Base-by-base conservation (phyloP, 331 rosid genomes). In the Saraca asoca region DNA sequence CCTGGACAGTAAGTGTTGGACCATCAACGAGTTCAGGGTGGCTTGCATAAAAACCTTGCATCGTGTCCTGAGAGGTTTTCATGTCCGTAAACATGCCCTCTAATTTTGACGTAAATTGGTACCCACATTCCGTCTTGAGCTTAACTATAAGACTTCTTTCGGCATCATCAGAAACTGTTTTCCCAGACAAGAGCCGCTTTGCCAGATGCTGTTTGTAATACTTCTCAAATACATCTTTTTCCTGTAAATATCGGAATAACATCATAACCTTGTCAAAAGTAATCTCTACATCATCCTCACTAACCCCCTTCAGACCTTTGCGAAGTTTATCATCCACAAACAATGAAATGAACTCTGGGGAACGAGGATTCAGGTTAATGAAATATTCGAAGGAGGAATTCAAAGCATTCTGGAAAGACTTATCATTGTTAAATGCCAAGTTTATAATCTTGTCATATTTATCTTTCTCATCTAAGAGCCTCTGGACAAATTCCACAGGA, bases 71-170 rank as follows among this genome's bases (percentile, higher is more conserved):
- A n/a, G 91, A 83, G 3, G 95, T 88, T 68, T 83, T 88, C 95
- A 88, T 81, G 73, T 88, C 95, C 33, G 87, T 85, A 69, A 88
- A 88, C 95, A 88, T 88, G 54, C 95, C 95, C 78, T 88, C 95
- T 50, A 88, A 73, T 73, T 88, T 88, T 29, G 89, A 85, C 29
- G 95, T 88, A 65, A 88, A 88, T 24, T 88, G 95, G 65, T 85
- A 88, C 14, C 95, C 95, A 39, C 95, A 88, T 71, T 88, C 95
- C n/a, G 95, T 85, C 86, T 88, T 88, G 67, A 88, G 89, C 89
- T 88, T 88, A 58, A 88, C 91, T 51, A 88, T 83, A 67, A 88
- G 80, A 68, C 95, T 88, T 75, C 95, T 83, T 65, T 88, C 95
- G 9, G 91, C 95, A 50, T 88, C 95, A 41, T 88, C 95, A 13